phyloP scores from a whole-genome alignment of 176 grass and related monocot genomes.

The Carex littledalei region DNA sequence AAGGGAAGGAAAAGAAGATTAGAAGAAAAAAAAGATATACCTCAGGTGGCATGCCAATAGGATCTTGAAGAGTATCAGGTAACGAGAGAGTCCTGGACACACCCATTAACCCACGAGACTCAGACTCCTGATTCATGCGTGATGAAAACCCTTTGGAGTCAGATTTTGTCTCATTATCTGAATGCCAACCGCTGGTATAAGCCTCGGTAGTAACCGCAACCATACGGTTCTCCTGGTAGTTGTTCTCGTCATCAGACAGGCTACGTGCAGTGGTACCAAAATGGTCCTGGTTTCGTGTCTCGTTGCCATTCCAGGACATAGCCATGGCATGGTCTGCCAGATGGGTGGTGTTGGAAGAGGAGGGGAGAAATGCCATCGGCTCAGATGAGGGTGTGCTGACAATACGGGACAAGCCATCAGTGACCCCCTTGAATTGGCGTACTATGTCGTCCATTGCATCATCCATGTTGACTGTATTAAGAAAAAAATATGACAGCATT shows the following conservation, averaged over 20 bases:
- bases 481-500: constrained; percentile 16
- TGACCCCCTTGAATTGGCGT: constrained; percentile 94
- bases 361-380: background rate
- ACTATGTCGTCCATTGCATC: constrained; percentile 99
- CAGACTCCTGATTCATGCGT: constrained; percentile 36
- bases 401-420: constrained; percentile 63
- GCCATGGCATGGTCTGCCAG: constrained; percentile 45
- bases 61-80: constrained; percentile 52
- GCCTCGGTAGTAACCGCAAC: constrained; percentile 13
- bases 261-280: constrained; percentile 46
- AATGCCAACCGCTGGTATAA: constrained; percentile 61
- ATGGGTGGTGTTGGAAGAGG: constrained; percentile 23
- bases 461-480: constrained; percentile 79
- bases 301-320: constrained; percentile 68
- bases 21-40: constrained; percentile 25
- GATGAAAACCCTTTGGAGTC: constrained; percentile 49
- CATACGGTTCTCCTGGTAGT: constrained; percentile 40
- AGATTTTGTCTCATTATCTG: constrained; percentile 69
- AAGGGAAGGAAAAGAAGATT: background rate
- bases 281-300: constrained; percentile 41
- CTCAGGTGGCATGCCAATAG: constrained; percentile 74
- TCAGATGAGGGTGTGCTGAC: constrained; percentile 47
- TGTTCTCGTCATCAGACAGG: constrained; percentile 82
- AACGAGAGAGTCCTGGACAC: constrained; percentile 11
- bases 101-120: constrained; percentile 7